Evolutionary conservation across 257 asterid genomes (phyloP).

Genomic region (Ocimum tenuiflorum): DNA sequence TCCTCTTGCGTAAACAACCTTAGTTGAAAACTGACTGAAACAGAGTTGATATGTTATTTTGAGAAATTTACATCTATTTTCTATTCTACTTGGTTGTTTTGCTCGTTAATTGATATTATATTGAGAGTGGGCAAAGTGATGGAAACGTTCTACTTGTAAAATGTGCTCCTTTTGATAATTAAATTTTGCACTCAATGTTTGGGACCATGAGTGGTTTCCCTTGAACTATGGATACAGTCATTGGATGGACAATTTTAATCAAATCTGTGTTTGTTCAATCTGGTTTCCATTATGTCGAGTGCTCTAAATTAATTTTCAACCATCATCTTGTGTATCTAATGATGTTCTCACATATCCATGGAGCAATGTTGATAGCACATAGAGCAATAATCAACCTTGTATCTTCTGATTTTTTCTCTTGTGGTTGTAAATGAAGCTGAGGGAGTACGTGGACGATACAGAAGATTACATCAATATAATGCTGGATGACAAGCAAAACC

Average conservation of each 20-base stretch:
- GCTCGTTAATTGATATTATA: not conserved
- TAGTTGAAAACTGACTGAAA: no score
- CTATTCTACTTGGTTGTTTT: not conserved
- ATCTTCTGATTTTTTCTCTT: not conserved
- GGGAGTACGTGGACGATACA: conserved; percentile 56
- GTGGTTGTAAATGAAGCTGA: conserved; percentile 29
- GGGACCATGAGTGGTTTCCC: not conserved
- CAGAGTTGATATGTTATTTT: not conserved
- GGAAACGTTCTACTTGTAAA: not conserved
- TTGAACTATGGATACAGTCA: not conserved
- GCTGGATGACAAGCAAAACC: conserved; percentile 61
- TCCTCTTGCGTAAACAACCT: no score
- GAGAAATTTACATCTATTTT: not conserved
- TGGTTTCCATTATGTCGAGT: not conserved
- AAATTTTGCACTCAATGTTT: not conserved
- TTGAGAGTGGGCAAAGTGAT: not conserved
- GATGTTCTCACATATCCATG: not conserved
- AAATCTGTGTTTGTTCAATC: not conserved
- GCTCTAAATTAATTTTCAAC: no score
- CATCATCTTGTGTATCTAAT: not conserved
- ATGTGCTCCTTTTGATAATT: not conserved
- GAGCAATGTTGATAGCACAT: not conserved
- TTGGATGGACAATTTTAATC: not conserved
- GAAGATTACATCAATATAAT: conserved; percentile 57
- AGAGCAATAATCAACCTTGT: not conserved